Evolutionary conservation across 768 basidiomycete genomes (phyloP), one percentile per base, ranked within the genome.

Genomic region (Psilocybe tampanensis): DNA sequence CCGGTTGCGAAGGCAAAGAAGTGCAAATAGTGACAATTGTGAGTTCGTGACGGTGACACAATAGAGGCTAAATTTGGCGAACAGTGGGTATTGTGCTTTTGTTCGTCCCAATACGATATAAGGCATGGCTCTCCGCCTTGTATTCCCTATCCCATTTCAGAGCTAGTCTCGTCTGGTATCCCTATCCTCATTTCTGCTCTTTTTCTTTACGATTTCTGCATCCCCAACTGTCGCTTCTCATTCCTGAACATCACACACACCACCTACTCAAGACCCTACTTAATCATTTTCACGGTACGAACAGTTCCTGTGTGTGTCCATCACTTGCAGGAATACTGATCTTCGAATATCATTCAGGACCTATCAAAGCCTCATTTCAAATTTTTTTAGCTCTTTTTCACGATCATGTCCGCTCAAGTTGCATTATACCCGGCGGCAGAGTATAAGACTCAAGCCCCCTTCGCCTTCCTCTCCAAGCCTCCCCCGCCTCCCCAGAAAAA

Each of bases 401-500:
- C 29, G 32, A 48, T 48, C 43, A 64, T 60, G 59, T 54, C 56
- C 56, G 50, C 53, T 18, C 58, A 64, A 49, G 59, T 56, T 43
- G 55, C 56, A 39, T 52, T 39, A 34, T 61, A 61, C 48, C 57
- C 58, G 39, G 34, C 58, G 29, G 53, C 24, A n/a, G n/a, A n/a
- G 21, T 65, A 59, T 49, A 64, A 59, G 49, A 55, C 59, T 19
- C 51, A 21, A 2, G 64, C 60, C 0, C 60, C 55, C n/a, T 80
- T 77, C 58, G 53, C 78, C n/a, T 81, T 80, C 62, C 76, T 80
- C 1, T 72, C 78, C 8, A 67, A 72, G 44, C 80, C 74, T 15
- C 62, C 62, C 44, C 61, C 61, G 32, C 72, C 77, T 52, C 68
- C 74, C 43, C 70, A 72, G 51, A 78, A 78, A 63, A 71, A 68